These are phyloP conservation scores for Ascochyta fabae DNA, from an alignment of 2,329 filamentous ascomycete genomes.

Conservation along the genomic window DNA sequence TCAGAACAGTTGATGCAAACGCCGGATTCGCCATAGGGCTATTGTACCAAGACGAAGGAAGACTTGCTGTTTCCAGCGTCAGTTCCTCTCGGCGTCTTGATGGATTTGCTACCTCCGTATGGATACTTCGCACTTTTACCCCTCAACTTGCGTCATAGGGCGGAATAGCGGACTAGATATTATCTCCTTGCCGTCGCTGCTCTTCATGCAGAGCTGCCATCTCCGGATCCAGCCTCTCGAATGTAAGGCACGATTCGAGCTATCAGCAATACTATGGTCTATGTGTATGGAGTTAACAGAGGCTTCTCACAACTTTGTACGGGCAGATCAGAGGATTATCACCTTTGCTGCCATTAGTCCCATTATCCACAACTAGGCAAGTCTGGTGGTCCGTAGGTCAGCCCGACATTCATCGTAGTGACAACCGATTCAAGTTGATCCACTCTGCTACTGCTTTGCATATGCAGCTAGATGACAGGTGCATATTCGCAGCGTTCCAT, in stretches of 20 bases:
- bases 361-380: slow-evolving; percentile 16
- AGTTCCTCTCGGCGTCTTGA: slow-evolving; percentile 7
- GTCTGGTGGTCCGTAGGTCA: slow-evolving; percentile 22
- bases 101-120: slow-evolving; percentile 10
- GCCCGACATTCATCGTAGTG: slow-evolving; percentile 27
- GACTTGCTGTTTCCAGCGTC: slow-evolving; percentile 5
- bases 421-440: slow-evolving; percentile 26
- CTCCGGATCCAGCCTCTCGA: not conserved
- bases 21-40: not conserved
- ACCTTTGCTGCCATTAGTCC: not conserved
- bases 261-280: no score
- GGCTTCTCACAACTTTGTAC: not conserved
- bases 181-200: not conserved
- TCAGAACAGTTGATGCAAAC: slow-evolving; percentile 4
- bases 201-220: not conserved
- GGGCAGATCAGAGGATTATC: not conserved
- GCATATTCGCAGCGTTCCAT: slow-evolving; percentile 41
- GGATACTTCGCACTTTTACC: slow-evolving; percentile 17
- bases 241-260: not conserved
- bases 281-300: not conserved
- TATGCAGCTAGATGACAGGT: slow-evolving; percentile 47
- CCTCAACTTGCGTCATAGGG: slow-evolving; percentile 30
- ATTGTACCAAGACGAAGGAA: slow-evolving; percentile 3
- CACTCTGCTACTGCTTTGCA: slow-evolving; percentile 42
- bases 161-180: slow-evolving; percentile 5